Conservation (phyloP, 208 protist genomes). For the Crithidia mellificae region DNA sequence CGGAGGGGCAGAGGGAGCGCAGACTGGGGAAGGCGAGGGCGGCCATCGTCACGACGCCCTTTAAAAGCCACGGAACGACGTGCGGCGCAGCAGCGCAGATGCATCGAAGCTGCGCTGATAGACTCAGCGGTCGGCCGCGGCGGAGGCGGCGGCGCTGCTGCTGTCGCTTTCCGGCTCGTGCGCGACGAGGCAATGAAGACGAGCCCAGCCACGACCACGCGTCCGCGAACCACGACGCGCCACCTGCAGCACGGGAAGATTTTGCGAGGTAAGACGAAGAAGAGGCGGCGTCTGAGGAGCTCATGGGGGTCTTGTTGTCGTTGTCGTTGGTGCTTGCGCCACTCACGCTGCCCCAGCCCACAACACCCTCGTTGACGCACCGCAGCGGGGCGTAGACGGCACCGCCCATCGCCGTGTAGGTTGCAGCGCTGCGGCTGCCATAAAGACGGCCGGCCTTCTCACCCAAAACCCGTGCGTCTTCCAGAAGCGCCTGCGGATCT, state of each 20-base stretch:
- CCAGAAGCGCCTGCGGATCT: constrained; percentile 35
- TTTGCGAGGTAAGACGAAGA: neutral
- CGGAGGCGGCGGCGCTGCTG: neutral
- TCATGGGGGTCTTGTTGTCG: neutral
- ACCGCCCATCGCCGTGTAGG: constrained; percentile 58
- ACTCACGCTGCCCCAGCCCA: constrained; percentile 14
- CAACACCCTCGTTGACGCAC: constrained; percentile 52
- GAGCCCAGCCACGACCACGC: constrained; percentile 1
- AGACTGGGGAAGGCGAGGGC: constrained; percentile 49
- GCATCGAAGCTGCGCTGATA: neutral
- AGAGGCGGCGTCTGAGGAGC: neutral
- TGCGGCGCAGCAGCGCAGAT: constrained; percentile 13
- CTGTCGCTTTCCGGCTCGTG: neutral
- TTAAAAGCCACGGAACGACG: constrained; percentile 19
- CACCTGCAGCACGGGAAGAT: neutral
- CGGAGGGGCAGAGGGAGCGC: constrained; percentile 54
- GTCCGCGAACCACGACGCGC: neutral
- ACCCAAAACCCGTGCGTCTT: constrained; percentile 54
- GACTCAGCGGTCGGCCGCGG: neutral
- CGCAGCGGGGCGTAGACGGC: constrained; percentile 48
- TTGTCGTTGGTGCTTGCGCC: neutral
- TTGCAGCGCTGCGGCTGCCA: constrained; percentile 35
- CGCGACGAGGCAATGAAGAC: neutral
- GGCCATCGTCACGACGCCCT: constrained; percentile 26
- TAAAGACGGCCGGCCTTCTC: constrained; percentile 67